Base-by-base conservation (phyloP, 495 filamentous ascomycete species). In the Penicillium soppii region DNA sequence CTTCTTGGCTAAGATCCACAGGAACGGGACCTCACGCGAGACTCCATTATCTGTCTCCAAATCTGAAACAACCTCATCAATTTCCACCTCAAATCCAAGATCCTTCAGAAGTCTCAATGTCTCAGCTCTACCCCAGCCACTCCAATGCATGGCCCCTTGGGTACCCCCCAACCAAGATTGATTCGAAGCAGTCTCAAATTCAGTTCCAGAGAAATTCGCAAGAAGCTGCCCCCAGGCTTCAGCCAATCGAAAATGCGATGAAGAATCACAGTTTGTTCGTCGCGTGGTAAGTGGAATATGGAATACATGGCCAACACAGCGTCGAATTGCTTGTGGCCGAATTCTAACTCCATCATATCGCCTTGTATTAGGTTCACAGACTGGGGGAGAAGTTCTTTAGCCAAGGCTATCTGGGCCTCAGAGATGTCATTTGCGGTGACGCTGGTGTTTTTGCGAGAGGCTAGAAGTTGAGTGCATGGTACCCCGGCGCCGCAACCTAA, bases 221-320 rank as follows among this genome's bases (percentile, higher is more conserved):
- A 76, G 41, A 5, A 77, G 32, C 43, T 36, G 48, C 74, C 74
- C 0, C 69, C 70, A 10, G 66, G 62, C 45, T 70, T 73, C 38
- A 79, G 47, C 76, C 76, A 77, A 2, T 7, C 17, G 9, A 25
- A 46, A 27, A 76, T 69, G 22, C 65, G 59, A 8, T 13, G 6
- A 9, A 79, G 51, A 26, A 77, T 54, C 2, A 46, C 44, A 2
- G 20, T 50, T 36, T 77, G 73, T 48, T 79, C 71, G 3, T 52
- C 49, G 5, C 73, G 61, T 4, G 74, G 74, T 1, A 78, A 60
- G 52, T 78, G 76, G 40, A 77, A 67, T 26, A 77, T 61, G 4
- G 70, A 69, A 44, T 74, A 76, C 50, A 79, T 63, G 0, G 51
- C 70, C 9, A 74, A 29, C 1, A 77, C 73, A 1, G 72, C 74